Evolutionary conservation across 176 grass and related monocot species (phyloP).

Genomic region (Thalia dealbata): DNA sequence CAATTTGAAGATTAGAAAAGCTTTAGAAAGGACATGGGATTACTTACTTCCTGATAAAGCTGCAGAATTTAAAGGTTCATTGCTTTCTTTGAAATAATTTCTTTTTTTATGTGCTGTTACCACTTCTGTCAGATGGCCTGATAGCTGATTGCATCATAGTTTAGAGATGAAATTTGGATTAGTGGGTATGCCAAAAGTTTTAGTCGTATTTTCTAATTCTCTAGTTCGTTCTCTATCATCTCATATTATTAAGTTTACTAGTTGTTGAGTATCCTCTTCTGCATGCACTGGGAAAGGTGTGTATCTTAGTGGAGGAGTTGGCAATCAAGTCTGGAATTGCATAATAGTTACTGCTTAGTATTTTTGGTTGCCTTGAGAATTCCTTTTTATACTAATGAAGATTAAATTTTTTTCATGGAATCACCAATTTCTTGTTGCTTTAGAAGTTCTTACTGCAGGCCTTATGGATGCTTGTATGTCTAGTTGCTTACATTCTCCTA

Average conservation of each 20-base stretch:
- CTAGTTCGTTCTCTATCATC: neutral
- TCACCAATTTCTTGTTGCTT: neutral
- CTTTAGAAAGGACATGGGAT: conserved; percentile 96
- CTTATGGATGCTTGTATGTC: neutral
- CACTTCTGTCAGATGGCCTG: neutral
- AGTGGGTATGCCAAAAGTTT: no score
- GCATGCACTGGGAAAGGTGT: no score
- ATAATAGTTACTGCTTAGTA: no score
- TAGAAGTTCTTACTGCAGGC: neutral
- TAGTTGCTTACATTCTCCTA: neutral
- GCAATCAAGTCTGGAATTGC: no score
- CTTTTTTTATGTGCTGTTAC: neutral
- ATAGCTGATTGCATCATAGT: neutral
- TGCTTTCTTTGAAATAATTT: conserved; percentile 12
- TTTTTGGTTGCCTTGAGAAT: no score
- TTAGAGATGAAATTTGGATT: no score
- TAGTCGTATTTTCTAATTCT: no score
- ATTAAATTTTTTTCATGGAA: neutral
- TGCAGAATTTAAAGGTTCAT: conserved; percentile 81
- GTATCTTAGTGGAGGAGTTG: no score
- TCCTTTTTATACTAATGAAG: neutral
- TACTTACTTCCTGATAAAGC: conserved; percentile 61
- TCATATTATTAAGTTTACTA: neutral
- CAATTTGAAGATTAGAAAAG: conserved; percentile 98
- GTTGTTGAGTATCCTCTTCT: no score